These are phyloP conservation scores for Mucor irregularis DNA, from an alignment of 371 early-diverging fungal species.

Conservation along the genomic window DNA sequence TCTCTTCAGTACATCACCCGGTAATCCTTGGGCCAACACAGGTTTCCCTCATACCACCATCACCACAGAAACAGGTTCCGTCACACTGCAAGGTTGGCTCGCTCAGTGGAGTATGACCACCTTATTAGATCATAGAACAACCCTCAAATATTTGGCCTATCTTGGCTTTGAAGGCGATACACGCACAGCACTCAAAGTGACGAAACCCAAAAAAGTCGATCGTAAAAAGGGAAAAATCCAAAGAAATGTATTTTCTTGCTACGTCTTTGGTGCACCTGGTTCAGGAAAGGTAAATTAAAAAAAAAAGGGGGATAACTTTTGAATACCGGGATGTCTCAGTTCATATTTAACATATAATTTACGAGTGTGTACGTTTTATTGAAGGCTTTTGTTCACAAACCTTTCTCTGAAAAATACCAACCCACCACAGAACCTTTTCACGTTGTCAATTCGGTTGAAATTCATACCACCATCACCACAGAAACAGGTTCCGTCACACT, in stretches of 20 bases:
- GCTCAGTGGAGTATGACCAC: slow-evolving; percentile 99
- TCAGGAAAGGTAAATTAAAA: slow-evolving; percentile 80
- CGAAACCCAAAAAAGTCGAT: slow-evolving; percentile 62
- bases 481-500: slow-evolving; percentile 88
- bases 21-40: slow-evolving; percentile 85
- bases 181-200: slow-evolving; percentile 71
- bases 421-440: slow-evolving; percentile 78
- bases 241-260: slow-evolving; percentile 88
- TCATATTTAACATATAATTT: too few relatives aligned
- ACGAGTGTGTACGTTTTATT: slow-evolving; percentile 74
- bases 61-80: slow-evolving; percentile 84
- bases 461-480: slow-evolving; percentile 90
- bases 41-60: slow-evolving; percentile 92
- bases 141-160: slow-evolving; percentile 92
- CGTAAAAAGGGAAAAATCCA: slow-evolving; percentile 83
- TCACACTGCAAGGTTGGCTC: slow-evolving; percentile 94
- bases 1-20: slow-evolving; percentile 87
- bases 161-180: slow-evolving; percentile 90
- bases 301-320: slow-evolving; percentile 10
- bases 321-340: too few relatives aligned
- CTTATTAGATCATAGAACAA: slow-evolving; percentile 82
- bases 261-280: slow-evolving; percentile 92
- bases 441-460: slow-evolving; percentile 93
- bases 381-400: slow-evolving; percentile 81
- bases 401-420: slow-evolving; percentile 70